These are phyloP conservation scores for Ceratocystis colombiana DNA, from an alignment of 2,329 filamentous ascomycete species.

Conservation along the genomic window DNA sequence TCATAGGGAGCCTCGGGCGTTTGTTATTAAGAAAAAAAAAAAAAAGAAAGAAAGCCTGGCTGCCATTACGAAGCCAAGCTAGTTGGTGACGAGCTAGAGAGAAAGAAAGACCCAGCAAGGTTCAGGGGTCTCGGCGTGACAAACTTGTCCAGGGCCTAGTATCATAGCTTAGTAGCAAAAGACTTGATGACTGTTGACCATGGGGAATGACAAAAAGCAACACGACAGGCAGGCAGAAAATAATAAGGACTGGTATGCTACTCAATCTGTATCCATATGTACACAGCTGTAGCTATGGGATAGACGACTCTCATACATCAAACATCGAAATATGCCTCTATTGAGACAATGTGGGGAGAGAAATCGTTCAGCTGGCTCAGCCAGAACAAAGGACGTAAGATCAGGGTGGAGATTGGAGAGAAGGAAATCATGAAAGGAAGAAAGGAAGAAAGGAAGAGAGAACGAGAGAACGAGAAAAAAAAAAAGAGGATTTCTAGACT, in stretches of 20 bases:
- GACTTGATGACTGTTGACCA: neutral
- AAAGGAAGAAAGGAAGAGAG: neutral
- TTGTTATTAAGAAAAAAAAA: neutral
- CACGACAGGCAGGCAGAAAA: neutral
- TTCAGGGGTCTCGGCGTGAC: neutral
- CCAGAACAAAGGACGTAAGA: conserved; percentile 5
- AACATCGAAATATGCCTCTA: neutral
- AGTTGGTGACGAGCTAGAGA: neutral
- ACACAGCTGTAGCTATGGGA: neutral
- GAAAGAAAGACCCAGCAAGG: neutral
- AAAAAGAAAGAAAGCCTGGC: neutral
- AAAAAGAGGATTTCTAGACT: neutral
- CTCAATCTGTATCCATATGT: neutral
- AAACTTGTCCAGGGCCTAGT: neutral
- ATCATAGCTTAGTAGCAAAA: neutral
- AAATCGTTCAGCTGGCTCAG: neutral
- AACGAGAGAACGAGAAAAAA: neutral
- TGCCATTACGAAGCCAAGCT: neutral
- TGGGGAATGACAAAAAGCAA: neutral
- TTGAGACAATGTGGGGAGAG: neutral
- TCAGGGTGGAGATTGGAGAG: neutral
- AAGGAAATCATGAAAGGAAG: neutral
- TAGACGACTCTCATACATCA: no score
- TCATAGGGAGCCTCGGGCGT: neutral
- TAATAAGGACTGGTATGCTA: neutral